Evolutionary conservation across 2,329 filamentous ascomycete genomes (phyloP).

Genomic region (Curvularia sp.): DNA sequence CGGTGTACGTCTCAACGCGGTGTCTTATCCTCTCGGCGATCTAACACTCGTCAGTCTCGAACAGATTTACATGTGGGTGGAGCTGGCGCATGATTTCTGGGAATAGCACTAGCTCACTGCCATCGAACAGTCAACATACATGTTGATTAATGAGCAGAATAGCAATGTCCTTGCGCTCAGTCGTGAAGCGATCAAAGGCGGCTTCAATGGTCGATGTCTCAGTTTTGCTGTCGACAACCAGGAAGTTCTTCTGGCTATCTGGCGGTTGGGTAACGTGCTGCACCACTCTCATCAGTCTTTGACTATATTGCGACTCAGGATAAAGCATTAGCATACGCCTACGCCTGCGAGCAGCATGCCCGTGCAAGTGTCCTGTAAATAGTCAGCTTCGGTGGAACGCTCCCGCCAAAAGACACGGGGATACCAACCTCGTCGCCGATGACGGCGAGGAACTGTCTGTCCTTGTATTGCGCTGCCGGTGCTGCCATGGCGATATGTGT

Average conservation of each 20-base stretch:
- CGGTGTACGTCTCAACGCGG: slow-evolving; percentile 87
- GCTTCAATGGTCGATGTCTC: slow-evolving; percentile 86
- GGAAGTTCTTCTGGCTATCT: slow-evolving; percentile 94
- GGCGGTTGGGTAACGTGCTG: slow-evolving; percentile 91
- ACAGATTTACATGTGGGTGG: background rate
- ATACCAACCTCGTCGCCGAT: slow-evolving; percentile 87
- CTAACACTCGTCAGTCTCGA: slow-evolving; percentile 56
- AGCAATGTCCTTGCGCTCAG: slow-evolving; percentile 92
- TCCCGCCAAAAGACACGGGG: background rate
- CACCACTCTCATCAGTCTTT: slow-evolving; percentile 10
- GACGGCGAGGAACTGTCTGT: slow-evolving; percentile 94
- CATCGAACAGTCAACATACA: slow-evolving; percentile 58
- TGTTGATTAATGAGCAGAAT: slow-evolving; percentile 98
- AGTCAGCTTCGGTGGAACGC: slow-evolving; percentile 22
- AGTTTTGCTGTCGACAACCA: slow-evolving; percentile 94
- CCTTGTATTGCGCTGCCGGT: slow-evolving; percentile 67
- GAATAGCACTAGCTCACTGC: background rate
- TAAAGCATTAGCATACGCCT: slow-evolving; percentile 68
- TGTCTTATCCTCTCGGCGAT: slow-evolving; percentile 93
- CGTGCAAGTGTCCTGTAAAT: slow-evolving; percentile 84
- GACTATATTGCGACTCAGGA: background rate
- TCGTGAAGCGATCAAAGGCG: slow-evolving; percentile 88
- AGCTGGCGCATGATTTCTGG: background rate
- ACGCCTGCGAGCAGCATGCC: slow-evolving; percentile 94
- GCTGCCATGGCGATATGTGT: slow-evolving; percentile 61